phyloP scores from a whole-genome alignment of 1,284 basidiomycete species.

The Tranzscheliella williamsii region DNA sequence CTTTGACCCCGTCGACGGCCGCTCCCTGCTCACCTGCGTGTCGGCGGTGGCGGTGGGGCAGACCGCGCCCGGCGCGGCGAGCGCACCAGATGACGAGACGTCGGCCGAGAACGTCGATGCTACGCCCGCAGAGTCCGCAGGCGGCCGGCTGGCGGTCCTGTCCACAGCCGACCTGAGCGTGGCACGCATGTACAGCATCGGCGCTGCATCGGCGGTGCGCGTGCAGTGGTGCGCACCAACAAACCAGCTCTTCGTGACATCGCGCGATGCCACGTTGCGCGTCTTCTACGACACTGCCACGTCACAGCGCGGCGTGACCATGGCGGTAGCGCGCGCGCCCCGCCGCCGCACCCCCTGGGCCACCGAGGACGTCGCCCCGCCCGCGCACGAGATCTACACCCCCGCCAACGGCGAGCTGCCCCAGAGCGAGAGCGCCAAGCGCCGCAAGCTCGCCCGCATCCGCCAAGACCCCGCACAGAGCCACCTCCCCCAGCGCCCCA shows the following conservation, averaged over 20 bases:
- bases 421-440: conserved; percentile 65
- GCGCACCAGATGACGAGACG: background rate
- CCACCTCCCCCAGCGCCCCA: conserved; percentile 71
- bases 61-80: background rate
- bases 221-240: conserved; percentile 38
- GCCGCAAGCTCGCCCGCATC: conserved; percentile 84
- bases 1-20: conserved; percentile 84
- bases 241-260: conserved; percentile 53
- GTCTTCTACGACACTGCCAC: conserved; percentile 86
- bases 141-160: conserved; percentile 35
- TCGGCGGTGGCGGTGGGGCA: conserved; percentile 7
- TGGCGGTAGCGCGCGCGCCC: conserved; percentile 68
- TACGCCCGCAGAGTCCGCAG: background rate
- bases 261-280: conserved; percentile 71
- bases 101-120: background rate
- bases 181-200: conserved; percentile 1
- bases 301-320: conserved; percentile 86
- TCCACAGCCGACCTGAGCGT: conserved; percentile 8
- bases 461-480: conserved; percentile 70
- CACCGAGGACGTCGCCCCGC: no score
- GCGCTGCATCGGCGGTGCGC: conserved; percentile 10
- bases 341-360: conserved; percentile 3
- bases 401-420: conserved; percentile 69
- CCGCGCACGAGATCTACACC: conserved; percentile 7
- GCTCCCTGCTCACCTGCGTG: conserved; percentile 77